A percentile compares a stretch with the other conserved stretches of the same genome.
Evolutionary conservation across 2,329 filamentous ascomycete genomes (phyloP).

Genomic region (Cladorrhinum sp.): DNA sequence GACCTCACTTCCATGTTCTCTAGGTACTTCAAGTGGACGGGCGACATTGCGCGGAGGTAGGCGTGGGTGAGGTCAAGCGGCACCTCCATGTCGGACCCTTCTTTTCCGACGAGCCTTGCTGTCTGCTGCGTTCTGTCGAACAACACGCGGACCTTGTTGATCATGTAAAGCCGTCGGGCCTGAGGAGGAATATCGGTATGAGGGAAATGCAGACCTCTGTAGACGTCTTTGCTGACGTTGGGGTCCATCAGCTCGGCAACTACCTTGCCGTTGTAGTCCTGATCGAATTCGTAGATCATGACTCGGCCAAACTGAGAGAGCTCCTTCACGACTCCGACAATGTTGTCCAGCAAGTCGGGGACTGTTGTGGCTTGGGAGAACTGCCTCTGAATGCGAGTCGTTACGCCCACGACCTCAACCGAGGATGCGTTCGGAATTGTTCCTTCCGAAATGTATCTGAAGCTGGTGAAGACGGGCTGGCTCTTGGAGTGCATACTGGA

Average conservation of each 20-base stretch:
- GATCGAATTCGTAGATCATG: conserved; percentile 89
- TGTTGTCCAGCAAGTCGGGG: conserved; percentile 70
- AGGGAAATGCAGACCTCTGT: conserved; percentile 83
- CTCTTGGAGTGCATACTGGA: conserved; percentile 73
- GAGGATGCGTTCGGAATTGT: conserved; percentile 13
- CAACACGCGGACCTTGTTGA: conserved; percentile 83
- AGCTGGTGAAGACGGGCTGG: conserved; percentile 40
- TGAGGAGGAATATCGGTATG: conserved; percentile 83
- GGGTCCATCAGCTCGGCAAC: conserved; percentile 85
- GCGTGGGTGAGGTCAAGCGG: conserved; percentile 81
- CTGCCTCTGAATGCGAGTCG: conserved; percentile 88
- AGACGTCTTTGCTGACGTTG: conserved; percentile 74
- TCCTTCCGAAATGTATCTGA: neutral
- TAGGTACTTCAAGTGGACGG: conserved; percentile 83
- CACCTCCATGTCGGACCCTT: conserved; percentile 65
- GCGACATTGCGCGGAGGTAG: conserved; percentile 84
- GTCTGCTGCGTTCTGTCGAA: conserved; percentile 81
- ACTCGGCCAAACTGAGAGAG: conserved; percentile 86
- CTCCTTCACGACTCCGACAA: conserved; percentile 83
- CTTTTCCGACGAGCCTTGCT: conserved; percentile 75
- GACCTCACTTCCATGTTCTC: conserved; percentile 84
- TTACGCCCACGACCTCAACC: conserved; percentile 82
- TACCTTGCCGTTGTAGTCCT: conserved; percentile 76
- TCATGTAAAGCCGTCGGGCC: conserved; percentile 77
- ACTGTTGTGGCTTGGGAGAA: conserved; percentile 67